These are phyloP conservation scores for Polytolypa hystricis DNA, from an alignment of 2,329 filamentous ascomycete species.

Conservation along the genomic window DNA sequence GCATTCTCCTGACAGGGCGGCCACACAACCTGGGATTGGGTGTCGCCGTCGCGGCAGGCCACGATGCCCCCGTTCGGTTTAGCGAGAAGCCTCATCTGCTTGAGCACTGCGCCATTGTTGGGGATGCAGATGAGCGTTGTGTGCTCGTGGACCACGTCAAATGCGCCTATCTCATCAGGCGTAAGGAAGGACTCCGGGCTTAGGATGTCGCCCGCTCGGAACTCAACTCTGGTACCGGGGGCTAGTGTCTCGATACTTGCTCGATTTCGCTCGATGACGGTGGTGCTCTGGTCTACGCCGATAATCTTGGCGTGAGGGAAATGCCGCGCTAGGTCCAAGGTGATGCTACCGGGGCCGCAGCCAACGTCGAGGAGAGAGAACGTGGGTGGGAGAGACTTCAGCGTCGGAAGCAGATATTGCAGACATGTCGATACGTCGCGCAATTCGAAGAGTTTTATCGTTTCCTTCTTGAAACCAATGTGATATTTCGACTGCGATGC, in stretches of 20 bases:
- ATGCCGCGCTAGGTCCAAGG: slow-evolving; percentile 27
- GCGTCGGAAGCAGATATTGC: slow-evolving; percentile 27
- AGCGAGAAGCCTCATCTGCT: slow-evolving; percentile 45
- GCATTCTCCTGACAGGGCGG: background rate
- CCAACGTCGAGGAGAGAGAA: slow-evolving; percentile 35
- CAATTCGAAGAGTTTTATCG: background rate
- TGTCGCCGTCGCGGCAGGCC: background rate
- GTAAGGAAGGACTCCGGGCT: slow-evolving; percentile 21
- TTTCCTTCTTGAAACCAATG: background rate
- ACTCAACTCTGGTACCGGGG: slow-evolving; percentile 24
- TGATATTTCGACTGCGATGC: too few species aligned
- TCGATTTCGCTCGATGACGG: slow-evolving; percentile 25
- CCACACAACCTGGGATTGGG: background rate
- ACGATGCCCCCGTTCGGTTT: slow-evolving; percentile 23
- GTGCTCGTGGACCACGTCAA: slow-evolving; percentile 50
- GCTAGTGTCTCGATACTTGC: slow-evolving; percentile 18
- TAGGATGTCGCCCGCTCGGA: slow-evolving; percentile 32
- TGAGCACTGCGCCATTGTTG: slow-evolving; percentile 39
- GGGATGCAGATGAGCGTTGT: slow-evolving; percentile 48
- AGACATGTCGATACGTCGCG: background rate
- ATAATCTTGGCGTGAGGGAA: slow-evolving; percentile 28
- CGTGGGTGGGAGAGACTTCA: slow-evolving; percentile 20
- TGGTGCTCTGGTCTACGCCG: slow-evolving; percentile 25
- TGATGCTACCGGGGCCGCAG: slow-evolving; percentile 37
- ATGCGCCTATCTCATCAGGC: slow-evolving; percentile 34